These are phyloP conservation scores for Peniophora sp. DNA, from an alignment of 1,284 basidiomycete genomes.

Conservation along the genomic window DNA sequence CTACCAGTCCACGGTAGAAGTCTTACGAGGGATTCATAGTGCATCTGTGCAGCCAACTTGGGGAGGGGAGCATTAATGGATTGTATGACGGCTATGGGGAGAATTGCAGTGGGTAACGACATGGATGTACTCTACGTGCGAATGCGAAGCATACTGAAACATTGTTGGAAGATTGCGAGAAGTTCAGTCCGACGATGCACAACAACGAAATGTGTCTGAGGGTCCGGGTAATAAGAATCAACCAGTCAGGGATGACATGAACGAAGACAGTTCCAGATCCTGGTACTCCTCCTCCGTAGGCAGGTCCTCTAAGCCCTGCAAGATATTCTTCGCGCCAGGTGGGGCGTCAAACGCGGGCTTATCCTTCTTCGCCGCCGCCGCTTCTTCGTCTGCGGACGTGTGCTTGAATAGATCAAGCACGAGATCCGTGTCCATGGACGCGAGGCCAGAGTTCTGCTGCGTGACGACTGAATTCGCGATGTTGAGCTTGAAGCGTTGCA, in stretches of 20 bases:
- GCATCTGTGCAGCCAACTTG: too few species aligned
- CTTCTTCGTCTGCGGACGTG: constrained; percentile 69
- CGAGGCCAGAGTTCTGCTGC: constrained; percentile 91
- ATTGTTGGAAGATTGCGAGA: too few species aligned
- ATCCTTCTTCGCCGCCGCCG: constrained; percentile 44
- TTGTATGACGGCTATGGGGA: too few species aligned
- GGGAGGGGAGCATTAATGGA: too few species aligned
- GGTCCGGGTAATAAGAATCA: constrained; percentile 8
- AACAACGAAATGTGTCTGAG: constrained; percentile 8
- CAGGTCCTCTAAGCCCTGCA: constrained; percentile 83
- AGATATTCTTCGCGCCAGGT: constrained; percentile 67
- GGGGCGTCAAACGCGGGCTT: constrained; percentile 43
- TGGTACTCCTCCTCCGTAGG: constrained; percentile 89
- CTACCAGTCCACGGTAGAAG: too few species aligned
- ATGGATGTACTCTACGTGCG: too few species aligned
- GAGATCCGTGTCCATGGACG: constrained; percentile 95
- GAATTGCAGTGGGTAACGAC: too few species aligned
- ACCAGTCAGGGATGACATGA: constrained; percentile 68
- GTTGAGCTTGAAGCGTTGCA: constrained; percentile 98
- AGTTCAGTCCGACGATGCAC: background rate
- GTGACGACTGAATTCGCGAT: constrained; percentile 96
- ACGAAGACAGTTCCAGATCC: constrained; percentile 75
- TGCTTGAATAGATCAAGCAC: constrained; percentile 92
- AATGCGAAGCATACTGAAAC: too few species aligned
- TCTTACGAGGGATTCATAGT: too few species aligned